Base-by-base conservation (phyloP, 2,329 filamentous ascomycete species). In the Aspergillus eucalypticola region DNA sequence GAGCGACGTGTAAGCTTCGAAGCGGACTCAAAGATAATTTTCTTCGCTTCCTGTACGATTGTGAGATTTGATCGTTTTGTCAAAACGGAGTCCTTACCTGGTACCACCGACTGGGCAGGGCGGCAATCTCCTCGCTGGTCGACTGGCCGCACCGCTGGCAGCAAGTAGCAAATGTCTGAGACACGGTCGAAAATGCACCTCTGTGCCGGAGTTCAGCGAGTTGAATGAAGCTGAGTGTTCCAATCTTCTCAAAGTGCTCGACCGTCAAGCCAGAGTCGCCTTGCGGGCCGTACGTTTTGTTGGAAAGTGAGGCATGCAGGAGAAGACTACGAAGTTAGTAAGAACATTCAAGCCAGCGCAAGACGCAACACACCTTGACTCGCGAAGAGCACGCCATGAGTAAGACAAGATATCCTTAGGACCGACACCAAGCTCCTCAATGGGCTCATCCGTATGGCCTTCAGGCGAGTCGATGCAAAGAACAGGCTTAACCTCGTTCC, bases 401-500 rank as follows among this genome's bases (percentile, higher is more conserved):
- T 95, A 99, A 65, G 94, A 98, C 50, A 99, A 78, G 17, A 96
- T 84, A 68, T 96, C 92, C 71, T 97, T 98, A 0, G 92, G 82
- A 1, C 88, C 90, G 4, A 89, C 84, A 15, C 90, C 86, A n/a
- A 91, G 75, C 25, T 94, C 90, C 54, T 93, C 87, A 0, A 88
- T 68, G 55, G 82, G 67, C 60, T 83, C 67, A 72, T 84, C 79
- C 0, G 72, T 80, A 73, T 95, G 88, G 0, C 94, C 94, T 76
- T 99, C 95, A 0, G 96, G 95, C 1, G 95, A 96, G 76, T 97
- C 95, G 64, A 96, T 89, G 70, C 95, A 99, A 0, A 99, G 83
- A 3, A 96, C 86, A 55, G 88, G 84, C 67, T 85, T 86, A 5
- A 97, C 91, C 25, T 86, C 83, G 0, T 78, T 69, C 95, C 95